Evolutionary conservation across 257 asterid genomes (phyloP).

Genomic region (Solanum virginianum): DNA sequence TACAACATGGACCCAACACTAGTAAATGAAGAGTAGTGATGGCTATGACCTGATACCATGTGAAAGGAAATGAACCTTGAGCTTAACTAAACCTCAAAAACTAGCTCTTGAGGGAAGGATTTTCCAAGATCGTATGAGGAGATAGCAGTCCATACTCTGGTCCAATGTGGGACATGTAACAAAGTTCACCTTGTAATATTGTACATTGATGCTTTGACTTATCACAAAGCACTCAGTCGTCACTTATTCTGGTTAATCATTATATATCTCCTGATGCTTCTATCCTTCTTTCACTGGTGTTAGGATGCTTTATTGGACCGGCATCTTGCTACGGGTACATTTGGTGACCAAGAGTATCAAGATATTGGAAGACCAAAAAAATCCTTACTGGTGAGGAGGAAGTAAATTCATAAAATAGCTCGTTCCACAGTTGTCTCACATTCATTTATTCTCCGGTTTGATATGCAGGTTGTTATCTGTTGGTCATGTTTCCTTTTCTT

Average conservation of each 20-base stretch:
- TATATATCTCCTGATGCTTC: not conserved
- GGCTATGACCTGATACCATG: not conserved
- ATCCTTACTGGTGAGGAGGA: conserved; percentile 45
- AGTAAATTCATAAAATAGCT: not conserved
- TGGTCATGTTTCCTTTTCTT: conserved; percentile 51
- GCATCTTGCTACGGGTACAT: conserved; percentile 52
- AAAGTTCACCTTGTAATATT: not conserved
- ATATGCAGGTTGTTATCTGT: conserved; percentile 44
- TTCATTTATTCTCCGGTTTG: not conserved
- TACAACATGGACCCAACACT: not conserved
- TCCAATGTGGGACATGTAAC: not conserved
- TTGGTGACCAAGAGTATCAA: conserved; percentile 31
- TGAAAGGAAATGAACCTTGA: not conserved
- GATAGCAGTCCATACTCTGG: not conserved
- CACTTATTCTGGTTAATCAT: not conserved
- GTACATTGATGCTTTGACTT: not conserved
- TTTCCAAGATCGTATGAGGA: not conserved
- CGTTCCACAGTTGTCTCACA: not conserved
- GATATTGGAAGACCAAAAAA: conserved; percentile 48
- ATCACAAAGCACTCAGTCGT: not conserved
- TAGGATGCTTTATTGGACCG: conserved; percentile 67
- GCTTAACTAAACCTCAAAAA: not conserved
- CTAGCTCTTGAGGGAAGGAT: not conserved
- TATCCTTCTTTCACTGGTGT: not conserved
- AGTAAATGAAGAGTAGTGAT: not conserved